Percentiles rank a stretch among this genome's conserved stretches.
These are phyloP conservation scores for Alternaria brassicicola DNA, from an alignment of 2,329 filamentous ascomycete genomes.

Conservation along the genomic window DNA sequence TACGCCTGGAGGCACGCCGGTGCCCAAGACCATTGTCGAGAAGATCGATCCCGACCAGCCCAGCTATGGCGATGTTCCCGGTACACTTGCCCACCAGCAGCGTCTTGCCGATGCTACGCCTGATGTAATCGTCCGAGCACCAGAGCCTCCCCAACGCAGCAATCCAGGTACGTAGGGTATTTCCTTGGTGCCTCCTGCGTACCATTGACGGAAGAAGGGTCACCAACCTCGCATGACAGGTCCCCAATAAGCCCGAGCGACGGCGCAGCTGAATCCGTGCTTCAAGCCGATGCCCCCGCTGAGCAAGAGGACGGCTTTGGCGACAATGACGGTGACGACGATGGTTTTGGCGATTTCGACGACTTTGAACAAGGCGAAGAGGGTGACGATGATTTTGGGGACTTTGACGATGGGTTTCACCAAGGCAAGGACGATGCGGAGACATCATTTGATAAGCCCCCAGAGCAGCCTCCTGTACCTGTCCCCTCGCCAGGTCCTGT, in stretches of 20 bases:
- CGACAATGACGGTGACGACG: constrained; percentile 59
- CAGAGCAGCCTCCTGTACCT: constrained; percentile 48
- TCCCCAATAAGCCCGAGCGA: constrained; percentile 53
- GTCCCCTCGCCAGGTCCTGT: constrained; percentile 55
- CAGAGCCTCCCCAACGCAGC: constrained; percentile 52
- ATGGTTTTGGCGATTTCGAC: constrained; percentile 63
- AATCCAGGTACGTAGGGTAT: constrained; percentile 62
- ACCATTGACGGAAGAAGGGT: constrained; percentile 68
- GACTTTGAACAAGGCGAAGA: constrained; percentile 63
- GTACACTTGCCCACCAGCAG: constrained; percentile 63
- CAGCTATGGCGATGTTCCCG: constrained; percentile 66
- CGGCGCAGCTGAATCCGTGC: constrained; percentile 14
- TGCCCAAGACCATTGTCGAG: constrained; percentile 67
- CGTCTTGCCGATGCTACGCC: constrained; percentile 65
- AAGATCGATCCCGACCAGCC: constrained; percentile 63
- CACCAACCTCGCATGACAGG: constrained; percentile 61
- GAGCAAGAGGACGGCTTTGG: constrained; percentile 19
- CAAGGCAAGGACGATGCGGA: constrained; percentile 48
- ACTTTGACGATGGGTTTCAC: constrained; percentile 58
- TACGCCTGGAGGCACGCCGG: constrained; percentile 58
- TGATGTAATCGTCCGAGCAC: constrained; percentile 61
- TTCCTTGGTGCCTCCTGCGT: constrained; percentile 54
- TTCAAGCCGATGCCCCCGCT: constrained; percentile 12
- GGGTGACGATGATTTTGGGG: constrained; percentile 55
- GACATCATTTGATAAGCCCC: constrained; percentile 49